Evolutionary conservation across 192 early-diverging fungal species (phyloP), one percentile per base, ranked within the genome.

Genomic region (Pecoramyces ruminantium): DNA sequence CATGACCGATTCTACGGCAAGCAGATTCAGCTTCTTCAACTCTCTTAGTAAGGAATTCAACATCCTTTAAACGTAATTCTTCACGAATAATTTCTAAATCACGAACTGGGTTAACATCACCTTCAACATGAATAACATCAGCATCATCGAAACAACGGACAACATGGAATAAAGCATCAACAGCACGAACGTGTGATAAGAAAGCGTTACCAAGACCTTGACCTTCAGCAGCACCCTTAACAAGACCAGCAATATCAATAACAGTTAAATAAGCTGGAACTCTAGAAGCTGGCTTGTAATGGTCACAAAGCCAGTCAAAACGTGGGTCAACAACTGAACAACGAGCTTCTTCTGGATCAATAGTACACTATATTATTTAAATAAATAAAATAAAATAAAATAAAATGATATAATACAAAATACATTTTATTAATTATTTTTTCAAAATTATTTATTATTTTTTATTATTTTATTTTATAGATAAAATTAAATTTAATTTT

Each of bases 221-320:
- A 38, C 94, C 94, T 16, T 88, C 86, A 21, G 93, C 84, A 34
- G 94, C 94, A 81, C 95, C 95, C 87, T 95, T 96, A n/a, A 99
- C 96, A 51, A 99, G 88, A 28, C 97, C 97, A 81, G 97, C 97
- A 88, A 99, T 99, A 87, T 99, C 97, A 80, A 94, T 96, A 42
- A 96, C 93, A 6, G 95, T 95, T 81, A 99, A 90, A 87, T 90
- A 94, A 29, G 94, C 93, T 29, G 93, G 93, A 27, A 93, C 88
- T 78, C 88, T 88, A 77, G 83, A 88, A 28, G 87, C 82, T 13
- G 93, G 91, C 85, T 92, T 91, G 85, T 92, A 94, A 81, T 89
- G 86, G 29, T 88, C 82, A 79, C 86, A 86, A 78, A 94, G 90
- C 91, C 93, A 95, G 81, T 96, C 95, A 82, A 97, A 93, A 21